Base-by-base conservation (phyloP, 495 filamentous ascomycete genomes). In the Gamarada debralockiae region DNA sequence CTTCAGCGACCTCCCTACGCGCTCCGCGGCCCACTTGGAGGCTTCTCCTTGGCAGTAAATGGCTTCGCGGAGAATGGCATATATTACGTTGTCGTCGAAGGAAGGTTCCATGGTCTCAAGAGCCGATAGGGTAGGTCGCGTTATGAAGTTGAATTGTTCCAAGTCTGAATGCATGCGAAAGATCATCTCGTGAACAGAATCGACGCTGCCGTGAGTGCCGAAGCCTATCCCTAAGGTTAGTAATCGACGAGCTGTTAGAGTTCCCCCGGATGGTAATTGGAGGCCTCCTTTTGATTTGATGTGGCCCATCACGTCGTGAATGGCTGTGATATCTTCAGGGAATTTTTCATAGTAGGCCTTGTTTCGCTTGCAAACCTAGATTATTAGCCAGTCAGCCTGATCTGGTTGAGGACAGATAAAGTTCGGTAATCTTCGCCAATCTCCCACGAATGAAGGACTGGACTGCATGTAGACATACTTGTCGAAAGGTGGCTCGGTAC, bases 271-370 rank as follows among this genome's bases (percentile, higher is more conserved):
- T 2, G 90, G 84, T 15, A 92, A 67, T 4, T 67, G 63, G 25
- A 87, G 66, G 4, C 79, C 73, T 0, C 59, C 55, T 44, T 80
- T 74, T 18, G 77, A 69, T 5, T 68, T 66, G 56, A 95, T 78
- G 52, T 87, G 76, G 23, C 71, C 59, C 43, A 86, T 70, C 34
- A 96, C 77, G 17, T 69, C 67, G 56, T 84, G 85, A 23, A 97
- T 83, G 9, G 76, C 69, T n/a, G 77, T 73, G 14, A 85, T 72
- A 66, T 97, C 92, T 50, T 90, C 86, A 1, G 90, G 87, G 55
- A 82, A 97, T 57, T 96, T 97, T 33, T 67, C 57, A 66, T 96
- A 96, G 65, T 93, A 97, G 2, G 75, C 80, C 25, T 73, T 59
- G 62, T 97, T 97, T 25, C 51, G 73, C 33, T 58, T 38, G 15